Conservation (phyloP, 83 land plant genomes). For the Thuja plicata region DNA sequence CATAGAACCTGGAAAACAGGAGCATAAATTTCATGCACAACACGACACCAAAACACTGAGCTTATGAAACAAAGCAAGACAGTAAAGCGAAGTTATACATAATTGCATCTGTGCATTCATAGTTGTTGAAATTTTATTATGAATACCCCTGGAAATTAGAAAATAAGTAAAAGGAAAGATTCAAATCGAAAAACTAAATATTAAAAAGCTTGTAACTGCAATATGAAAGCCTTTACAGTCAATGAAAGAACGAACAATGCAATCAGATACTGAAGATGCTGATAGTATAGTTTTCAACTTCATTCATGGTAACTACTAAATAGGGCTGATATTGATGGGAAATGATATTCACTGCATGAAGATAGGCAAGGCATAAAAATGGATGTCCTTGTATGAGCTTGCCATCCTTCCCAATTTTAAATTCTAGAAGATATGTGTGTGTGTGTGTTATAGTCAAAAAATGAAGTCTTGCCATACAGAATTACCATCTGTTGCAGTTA, state of each 20-base stretch:
- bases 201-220: not conserved
- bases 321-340: not conserved
- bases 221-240: not conserved
- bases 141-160: not conserved
- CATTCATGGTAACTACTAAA: not conserved
- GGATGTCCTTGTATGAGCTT: not conserved
- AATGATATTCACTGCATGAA: not conserved
- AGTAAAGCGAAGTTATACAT: not conserved
- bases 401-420: not conserved
- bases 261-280: not conserved
- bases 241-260: not conserved
- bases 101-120: not conserved
- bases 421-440: not conserved
- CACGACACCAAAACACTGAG: not conserved
- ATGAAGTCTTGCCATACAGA: not conserved
- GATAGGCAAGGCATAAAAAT: not conserved
- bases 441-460: not conserved
- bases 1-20: not conserved
- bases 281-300: not conserved
- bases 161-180: not conserved
- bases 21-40: not conserved
- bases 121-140: too few species aligned
- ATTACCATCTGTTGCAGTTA: not conserved
- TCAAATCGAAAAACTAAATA: not conserved
- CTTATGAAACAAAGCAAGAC: not conserved